Evolutionary conservation across 2,329 filamentous ascomycete genomes (phyloP), one percentile per base, ranked within the genome.

Genomic region (Paraphaeosphaeria minitans): DNA sequence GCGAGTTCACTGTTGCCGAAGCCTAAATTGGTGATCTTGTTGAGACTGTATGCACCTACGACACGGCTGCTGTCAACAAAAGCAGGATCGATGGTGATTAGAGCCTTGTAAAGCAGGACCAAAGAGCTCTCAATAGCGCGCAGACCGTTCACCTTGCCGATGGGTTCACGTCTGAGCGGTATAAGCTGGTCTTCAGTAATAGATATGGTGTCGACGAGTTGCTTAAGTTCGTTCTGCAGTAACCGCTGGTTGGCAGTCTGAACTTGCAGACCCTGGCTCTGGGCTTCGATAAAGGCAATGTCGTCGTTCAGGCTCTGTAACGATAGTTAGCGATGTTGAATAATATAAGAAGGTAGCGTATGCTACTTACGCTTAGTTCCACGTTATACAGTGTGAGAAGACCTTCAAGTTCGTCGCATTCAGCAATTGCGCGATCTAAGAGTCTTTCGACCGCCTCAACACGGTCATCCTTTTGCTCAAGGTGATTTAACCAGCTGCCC

Each of bases 161-260:
- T 82, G 2, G 92, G 89, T 16, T 90, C 89, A 48, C 87, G 81
- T 66, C 87, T 86, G 22, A 99, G 82, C 7, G 91, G 87, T 53
- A 89, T 87, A 16, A 99, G 84, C 62, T 94, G 89, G 42, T 86
- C 81, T 0, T 85, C 81, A 4, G 92, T 93, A 57, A 98, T 96
- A 12, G 93, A 93, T 56, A 96, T 93, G 0, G 92, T 97, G 66
- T 93, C 89, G 24, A 99, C 84, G n/a, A 98, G 82, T 35, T 89
- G 90, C 74, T 96, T 88, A 1, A 99, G 84, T 76, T 99, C 95
- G 62, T 89, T 91, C 75, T 94, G 92, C 48, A 99, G 84, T 29
- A 97, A 84, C 75, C 97, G 97, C 75, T 99, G 95, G 69, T 99
- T 99, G 42, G 95, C 92, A 21, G 94, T 94, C 77, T 98, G 95